Conservation (phyloP, 257 asterid genomes). For the Craterostigma plantagineum region DNA sequence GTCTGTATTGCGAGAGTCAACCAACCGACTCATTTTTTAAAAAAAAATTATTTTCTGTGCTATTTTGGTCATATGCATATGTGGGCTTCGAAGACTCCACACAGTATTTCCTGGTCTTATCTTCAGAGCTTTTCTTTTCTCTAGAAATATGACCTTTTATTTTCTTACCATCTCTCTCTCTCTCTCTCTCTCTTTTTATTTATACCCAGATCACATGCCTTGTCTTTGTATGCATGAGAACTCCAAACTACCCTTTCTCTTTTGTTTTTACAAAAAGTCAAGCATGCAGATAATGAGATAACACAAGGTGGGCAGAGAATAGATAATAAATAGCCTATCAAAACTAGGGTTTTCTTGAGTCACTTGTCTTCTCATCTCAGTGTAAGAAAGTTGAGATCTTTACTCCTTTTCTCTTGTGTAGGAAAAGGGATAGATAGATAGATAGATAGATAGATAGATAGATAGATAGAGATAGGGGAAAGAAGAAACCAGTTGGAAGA, state of each 20-base stretch:
- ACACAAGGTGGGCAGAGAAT: too few relatives aligned
- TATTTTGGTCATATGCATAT: conserved; percentile 24
- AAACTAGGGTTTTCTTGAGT: conserved; percentile 27
- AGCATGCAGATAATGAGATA: conserved; percentile 38
- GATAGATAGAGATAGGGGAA: too few relatives aligned
- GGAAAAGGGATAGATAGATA: not conserved
- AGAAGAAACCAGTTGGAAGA: too few relatives aligned
- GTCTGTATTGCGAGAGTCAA: conserved; percentile 18
- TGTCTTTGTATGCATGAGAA: not conserved
- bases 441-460: too few relatives aligned
- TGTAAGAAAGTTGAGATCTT: not conserved
- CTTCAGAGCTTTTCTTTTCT: conserved; percentile 10
- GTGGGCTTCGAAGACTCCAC: conserved; percentile 41
- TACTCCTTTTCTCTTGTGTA: not conserved
- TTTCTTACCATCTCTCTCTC: conserved; percentile 4
- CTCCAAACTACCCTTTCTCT: conserved; percentile 1
- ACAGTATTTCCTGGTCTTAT: conserved; percentile 19
- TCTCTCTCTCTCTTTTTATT: not conserved
- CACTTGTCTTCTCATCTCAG: not conserved
- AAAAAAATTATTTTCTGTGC: conserved; percentile 14
- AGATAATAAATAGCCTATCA: conserved; percentile 11
- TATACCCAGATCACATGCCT: not conserved
- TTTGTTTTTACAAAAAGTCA: conserved; percentile 23
- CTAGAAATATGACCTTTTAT: not conserved
- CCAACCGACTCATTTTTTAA: conserved; percentile 11